phyloP scores from a whole-genome alignment of 1,284 basidiomycete species.

The Melanopsichium pennsylvanicum region DNA sequence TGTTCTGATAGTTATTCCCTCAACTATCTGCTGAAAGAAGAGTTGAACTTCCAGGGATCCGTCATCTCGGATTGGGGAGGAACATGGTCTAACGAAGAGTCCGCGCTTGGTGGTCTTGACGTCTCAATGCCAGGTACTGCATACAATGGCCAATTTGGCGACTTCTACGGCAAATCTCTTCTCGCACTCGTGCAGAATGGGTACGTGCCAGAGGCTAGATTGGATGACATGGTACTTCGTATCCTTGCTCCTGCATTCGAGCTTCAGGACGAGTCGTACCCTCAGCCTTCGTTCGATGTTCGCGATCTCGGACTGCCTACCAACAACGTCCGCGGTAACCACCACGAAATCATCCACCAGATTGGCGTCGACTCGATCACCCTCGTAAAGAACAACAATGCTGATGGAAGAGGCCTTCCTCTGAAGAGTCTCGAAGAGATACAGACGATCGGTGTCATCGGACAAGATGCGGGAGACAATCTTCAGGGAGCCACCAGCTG shows the following conservation, averaged over 20 bases:
- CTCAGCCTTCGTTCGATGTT: conserved; percentile 55
- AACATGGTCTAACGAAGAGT: conserved; percentile 57
- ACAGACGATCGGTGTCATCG: no score
- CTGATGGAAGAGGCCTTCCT: no score
- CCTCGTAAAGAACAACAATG: conserved; percentile 79
- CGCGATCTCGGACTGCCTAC: conserved; percentile 43
- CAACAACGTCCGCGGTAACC: conserved; percentile 74
- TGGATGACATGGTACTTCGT: conserved; percentile 67
- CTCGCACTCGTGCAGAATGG: conserved; percentile 75
- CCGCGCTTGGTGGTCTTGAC: conserved; percentile 75
- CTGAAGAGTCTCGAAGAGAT: no score
- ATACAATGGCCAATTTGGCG: conserved; percentile 14
- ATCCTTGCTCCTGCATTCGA: conserved; percentile 62
- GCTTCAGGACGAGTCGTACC: conserved; percentile 66
- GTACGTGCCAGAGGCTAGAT: conserved; percentile 73
- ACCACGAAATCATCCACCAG: conserved; percentile 74
- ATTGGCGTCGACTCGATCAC: conserved; percentile 79
- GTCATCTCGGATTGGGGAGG: conserved; percentile 65
- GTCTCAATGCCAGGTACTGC: conserved; percentile 68
- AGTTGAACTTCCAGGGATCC: conserved; percentile 80
- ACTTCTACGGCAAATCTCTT: conserved; percentile 67
- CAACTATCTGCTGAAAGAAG: conserved; percentile 77
- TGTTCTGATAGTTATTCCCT: conserved; percentile 76
- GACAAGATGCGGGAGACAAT: conserved; percentile 75
- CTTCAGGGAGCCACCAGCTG: no score